Evolutionary conservation across 257 asterid species (phyloP).

Genomic region (Fraxinus excelsior): DNA sequence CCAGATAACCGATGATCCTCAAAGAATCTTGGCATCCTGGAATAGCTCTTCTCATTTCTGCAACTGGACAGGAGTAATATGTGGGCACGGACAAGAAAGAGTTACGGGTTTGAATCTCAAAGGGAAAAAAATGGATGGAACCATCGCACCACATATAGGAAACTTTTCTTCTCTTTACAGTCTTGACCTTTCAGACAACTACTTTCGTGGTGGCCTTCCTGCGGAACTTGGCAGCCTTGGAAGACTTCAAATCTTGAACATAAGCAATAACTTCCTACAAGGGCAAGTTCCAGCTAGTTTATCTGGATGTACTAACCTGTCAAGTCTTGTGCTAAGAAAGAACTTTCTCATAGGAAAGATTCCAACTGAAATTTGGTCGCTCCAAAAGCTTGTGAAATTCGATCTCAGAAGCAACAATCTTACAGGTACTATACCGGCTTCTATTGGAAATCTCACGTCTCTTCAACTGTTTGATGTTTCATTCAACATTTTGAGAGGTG

Average conservation of each 20-base stretch:
- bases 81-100: conserved; percentile 31
- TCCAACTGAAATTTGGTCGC: conserved; percentile 31
- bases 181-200: conserved; percentile 48
- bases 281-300: conserved; percentile 40
- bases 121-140: conserved; percentile 33
- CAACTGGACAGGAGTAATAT: conserved; percentile 53
- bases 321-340: conserved; percentile 17
- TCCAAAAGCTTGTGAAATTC: conserved; percentile 28
- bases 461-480: conserved; percentile 41
- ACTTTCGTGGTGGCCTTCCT: conserved; percentile 43
- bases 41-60: conserved; percentile 37
- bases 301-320: conserved; percentile 34
- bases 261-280: conserved; percentile 37
- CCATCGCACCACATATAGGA: conserved; percentile 41
- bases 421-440: conserved; percentile 49
- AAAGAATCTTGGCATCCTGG: conserved; percentile 36
- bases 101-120: conserved; percentile 42
- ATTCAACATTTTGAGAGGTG: conserved; percentile 41
- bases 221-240: conserved; percentile 36
- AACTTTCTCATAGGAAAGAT: conserved; percentile 27
- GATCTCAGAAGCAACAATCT: conserved; percentile 50
- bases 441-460: conserved; percentile 51
- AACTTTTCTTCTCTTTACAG: conserved; percentile 41
- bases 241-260: conserved; percentile 38
- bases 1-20: conserved; percentile 45